Conservation (phyloP, 202 grass and related monocot species). For the Digitaria exilis region DNA sequence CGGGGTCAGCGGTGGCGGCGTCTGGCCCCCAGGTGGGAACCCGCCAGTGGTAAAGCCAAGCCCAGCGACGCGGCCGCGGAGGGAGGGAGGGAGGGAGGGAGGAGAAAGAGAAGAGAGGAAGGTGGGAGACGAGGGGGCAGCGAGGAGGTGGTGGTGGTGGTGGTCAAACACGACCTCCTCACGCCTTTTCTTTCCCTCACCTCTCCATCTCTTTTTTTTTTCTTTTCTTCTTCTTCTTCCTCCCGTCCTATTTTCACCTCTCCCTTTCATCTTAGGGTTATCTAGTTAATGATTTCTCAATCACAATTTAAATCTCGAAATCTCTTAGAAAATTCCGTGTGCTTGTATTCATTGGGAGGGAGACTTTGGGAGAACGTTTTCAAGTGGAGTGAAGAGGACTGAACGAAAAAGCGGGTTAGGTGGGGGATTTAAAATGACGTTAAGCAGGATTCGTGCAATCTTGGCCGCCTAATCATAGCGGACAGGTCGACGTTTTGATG, state of each 20-base stretch:
- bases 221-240: not conserved
- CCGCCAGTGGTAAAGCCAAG: constrained; percentile 43
- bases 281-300: not conserved
- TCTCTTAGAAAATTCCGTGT: not conserved
- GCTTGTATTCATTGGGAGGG: constrained; percentile 7
- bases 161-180: constrained; percentile 41
- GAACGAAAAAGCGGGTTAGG: constrained; percentile 31
- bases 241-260: not conserved
- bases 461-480: constrained; percentile 52
- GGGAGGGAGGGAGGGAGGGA: too few species aligned
- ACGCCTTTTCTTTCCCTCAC: not conserved
- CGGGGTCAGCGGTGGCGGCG: constrained; percentile 54
- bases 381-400: constrained; percentile 5
- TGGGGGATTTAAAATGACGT: constrained; percentile 41
- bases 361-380: constrained; percentile 22
- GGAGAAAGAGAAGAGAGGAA: not conserved
- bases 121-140: not conserved
- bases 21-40: constrained; percentile 43
- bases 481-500: constrained; percentile 38
- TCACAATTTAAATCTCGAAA: not conserved
- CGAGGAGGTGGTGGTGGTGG: not conserved
- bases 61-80: constrained; percentile 29
- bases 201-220: not conserved
- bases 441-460: constrained; percentile 42
- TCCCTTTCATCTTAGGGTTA: not conserved